A percentile compares a stretch with the other conserved stretches of the same genome.
These are phyloP conservation scores for Penicillium sp. DNA, from an alignment of 2,329 filamentous ascomycete genomes.

Conservation along the genomic window DNA sequence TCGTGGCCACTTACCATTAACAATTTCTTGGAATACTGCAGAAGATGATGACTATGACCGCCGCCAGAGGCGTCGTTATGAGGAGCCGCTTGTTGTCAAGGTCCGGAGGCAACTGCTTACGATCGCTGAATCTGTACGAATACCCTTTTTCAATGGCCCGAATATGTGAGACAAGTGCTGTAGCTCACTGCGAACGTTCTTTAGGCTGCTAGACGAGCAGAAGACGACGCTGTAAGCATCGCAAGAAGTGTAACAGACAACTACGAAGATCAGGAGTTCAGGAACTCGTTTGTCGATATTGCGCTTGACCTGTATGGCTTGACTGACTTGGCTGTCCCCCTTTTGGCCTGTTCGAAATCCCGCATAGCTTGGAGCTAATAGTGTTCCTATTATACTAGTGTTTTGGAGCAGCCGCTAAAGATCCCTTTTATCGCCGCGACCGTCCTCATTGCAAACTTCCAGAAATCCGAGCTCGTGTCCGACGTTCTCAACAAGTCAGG, in stretches of 20 bases:
- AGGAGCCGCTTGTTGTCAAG: slow-evolving; percentile 62
- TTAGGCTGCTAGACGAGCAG: slow-evolving; percentile 60
- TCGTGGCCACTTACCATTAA: too few species aligned
- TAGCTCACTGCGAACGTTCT: too few species aligned
- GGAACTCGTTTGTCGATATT: slow-evolving; percentile 62
- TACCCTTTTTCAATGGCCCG: too few species aligned
- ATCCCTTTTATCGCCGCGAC: slow-evolving; percentile 84
- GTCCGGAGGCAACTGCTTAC: slow-evolving; percentile 69
- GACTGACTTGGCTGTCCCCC: too few species aligned
- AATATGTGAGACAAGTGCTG: too few species aligned
- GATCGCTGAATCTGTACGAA: slow-evolving; percentile 63
- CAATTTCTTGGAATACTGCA: too few species aligned
- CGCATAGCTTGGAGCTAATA: too few species aligned
- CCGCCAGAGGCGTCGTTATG: slow-evolving; percentile 64
- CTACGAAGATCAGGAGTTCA: slow-evolving; percentile 73
- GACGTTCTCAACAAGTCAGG: slow-evolving; percentile 60
- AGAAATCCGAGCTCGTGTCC: slow-evolving; percentile 64
- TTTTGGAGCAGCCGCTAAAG: slow-evolving; percentile 88
- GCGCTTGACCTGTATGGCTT: slow-evolving; percentile 64
- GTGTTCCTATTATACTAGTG: too few species aligned
- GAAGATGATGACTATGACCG: slow-evolving; percentile 72
- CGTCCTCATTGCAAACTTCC: slow-evolving; percentile 66
- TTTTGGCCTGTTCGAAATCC: too few species aligned
- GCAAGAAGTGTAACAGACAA: slow-evolving; percentile 71
- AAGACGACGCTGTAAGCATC: slow-evolving; percentile 67